phyloP scores from a whole-genome alignment of 108 stramenopile genomes.

The Fragilaria radians region DNA sequence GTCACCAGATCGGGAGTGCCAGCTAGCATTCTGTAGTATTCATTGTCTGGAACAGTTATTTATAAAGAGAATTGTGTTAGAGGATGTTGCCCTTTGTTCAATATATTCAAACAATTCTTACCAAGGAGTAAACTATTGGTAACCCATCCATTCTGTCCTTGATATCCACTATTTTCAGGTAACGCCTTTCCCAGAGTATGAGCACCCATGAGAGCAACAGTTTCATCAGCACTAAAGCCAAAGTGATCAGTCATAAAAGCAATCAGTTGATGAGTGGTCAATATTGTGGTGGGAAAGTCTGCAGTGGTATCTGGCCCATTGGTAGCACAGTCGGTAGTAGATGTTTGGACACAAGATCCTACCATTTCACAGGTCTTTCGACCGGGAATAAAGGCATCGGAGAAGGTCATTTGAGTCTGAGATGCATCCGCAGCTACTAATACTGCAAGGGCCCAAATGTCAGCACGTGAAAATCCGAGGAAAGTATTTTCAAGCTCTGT shows the following conservation, averaged over 20 bases:
- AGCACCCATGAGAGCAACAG: slow-evolving; percentile 52
- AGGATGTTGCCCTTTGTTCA: no score
- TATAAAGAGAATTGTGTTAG: no score
- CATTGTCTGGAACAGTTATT: no score
- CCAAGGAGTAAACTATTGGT: background rate
- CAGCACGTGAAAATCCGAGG: slow-evolving; percentile 31
- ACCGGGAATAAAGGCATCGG: background rate
- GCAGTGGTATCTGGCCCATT: slow-evolving; percentile 15
- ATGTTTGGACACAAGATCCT: slow-evolving; percentile 1
- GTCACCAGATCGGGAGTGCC: no score
- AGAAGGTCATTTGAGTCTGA: slow-evolving; percentile 14
- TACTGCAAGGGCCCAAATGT: slow-evolving; percentile 47
- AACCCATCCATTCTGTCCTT: slow-evolving; percentile 22
- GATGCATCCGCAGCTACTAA: slow-evolving; percentile 37
- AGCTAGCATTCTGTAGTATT: no score
- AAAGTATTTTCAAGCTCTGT: slow-evolving; percentile 11
- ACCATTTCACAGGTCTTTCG: slow-evolving; percentile 1
- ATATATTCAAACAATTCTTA: no score
- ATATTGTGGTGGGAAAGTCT: slow-evolving; percentile 8
- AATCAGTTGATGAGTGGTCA: slow-evolving; percentile 19
- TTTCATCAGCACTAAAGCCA: slow-evolving; percentile 31
- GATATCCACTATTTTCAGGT: slow-evolving; percentile 35
- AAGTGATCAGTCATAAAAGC: slow-evolving; percentile 38
- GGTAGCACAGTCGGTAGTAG: background rate
- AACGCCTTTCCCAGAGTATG: slow-evolving; percentile 35